A percentile compares a stretch with the other conserved stretches of the same genome.
Conservation (phyloP, 83 land plant genomes). For the Larix sibirica region DNA sequence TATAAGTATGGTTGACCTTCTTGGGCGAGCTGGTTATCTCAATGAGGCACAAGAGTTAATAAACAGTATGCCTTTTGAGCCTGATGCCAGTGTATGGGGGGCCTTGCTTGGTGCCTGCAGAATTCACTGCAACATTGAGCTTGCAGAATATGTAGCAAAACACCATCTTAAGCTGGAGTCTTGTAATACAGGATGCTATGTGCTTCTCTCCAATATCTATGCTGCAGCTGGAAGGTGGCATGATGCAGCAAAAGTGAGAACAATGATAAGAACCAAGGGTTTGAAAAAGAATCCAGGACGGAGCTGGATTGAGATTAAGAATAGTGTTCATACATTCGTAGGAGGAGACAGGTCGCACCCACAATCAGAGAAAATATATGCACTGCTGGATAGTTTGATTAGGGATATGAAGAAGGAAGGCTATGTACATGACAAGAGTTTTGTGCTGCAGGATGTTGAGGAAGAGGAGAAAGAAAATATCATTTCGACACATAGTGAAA, state of each 20-base stretch:
- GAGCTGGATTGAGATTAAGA: conserved; percentile 16
- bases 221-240: conserved; percentile 14
- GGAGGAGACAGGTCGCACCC: conserved; percentile 15
- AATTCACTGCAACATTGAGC: conserved; percentile 15
- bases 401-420: conserved; percentile 7
- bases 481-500: no score
- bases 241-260: conserved; percentile 15
- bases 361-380: conserved; percentile 4
- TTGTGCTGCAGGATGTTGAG: conserved; percentile 7
- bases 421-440: conserved; percentile 5
- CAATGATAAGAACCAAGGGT: not conserved
- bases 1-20: conserved; percentile 17
- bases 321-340: conserved; percentile 5
- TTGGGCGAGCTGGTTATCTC: conserved; percentile 15
- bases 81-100: conserved; percentile 12
- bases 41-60: conserved; percentile 13
- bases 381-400: not conserved
- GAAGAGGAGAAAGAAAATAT: conserved; percentile 4
- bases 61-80: conserved; percentile 4
- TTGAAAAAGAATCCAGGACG: conserved; percentile 15
- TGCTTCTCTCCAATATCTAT: conserved; percentile 11
- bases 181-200: conserved; percentile 12
- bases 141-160: conserved; percentile 10
- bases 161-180: conserved; percentile 9
- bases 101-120: conserved; percentile 16